Conservation (phyloP, 192 early-diverging fungal species). For the Dimargaris xerosporica region DNA sequence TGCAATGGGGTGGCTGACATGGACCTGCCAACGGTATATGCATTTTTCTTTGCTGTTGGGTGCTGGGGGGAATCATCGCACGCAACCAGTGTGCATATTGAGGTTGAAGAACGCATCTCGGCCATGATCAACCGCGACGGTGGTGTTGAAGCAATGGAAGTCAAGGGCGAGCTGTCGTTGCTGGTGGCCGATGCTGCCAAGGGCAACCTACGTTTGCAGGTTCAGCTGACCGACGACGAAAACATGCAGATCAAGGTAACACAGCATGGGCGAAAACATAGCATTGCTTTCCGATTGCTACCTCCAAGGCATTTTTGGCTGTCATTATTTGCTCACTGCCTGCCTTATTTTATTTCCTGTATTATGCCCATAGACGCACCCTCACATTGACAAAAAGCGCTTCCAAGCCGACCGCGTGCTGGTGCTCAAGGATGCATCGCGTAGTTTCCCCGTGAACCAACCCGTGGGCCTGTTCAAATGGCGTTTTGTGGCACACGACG, state of each 20-base stretch:
- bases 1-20: too few species aligned
- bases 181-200: slow-evolving; percentile 52
- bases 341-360: background rate
- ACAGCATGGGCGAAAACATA: too few species aligned
- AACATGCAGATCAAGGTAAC: slow-evolving; percentile 79
- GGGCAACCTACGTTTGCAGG: slow-evolving; percentile 42
- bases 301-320: too few species aligned
- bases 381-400: slow-evolving; percentile 85
- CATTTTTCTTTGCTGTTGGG: too few species aligned
- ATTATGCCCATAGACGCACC: slow-evolving; percentile 57
- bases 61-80: too few species aligned
- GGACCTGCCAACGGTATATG: too few species aligned
- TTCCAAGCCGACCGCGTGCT: slow-evolving; percentile 58
- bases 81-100: slow-evolving; percentile 45
- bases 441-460: slow-evolving; percentile 74
- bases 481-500: slow-evolving; percentile 70
- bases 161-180: slow-evolving; percentile 82
- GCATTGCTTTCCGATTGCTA: background rate
- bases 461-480: slow-evolving; percentile 79
- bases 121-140: slow-evolving; percentile 77
- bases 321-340: too few species aligned
- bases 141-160: slow-evolving; percentile 79
- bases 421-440: slow-evolving; percentile 62
- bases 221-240: slow-evolving; percentile 41
- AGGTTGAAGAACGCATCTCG: slow-evolving; percentile 77